Conservation (phyloP, 441 rosid genomes). For the Arabidopsis lyrata region DNA sequence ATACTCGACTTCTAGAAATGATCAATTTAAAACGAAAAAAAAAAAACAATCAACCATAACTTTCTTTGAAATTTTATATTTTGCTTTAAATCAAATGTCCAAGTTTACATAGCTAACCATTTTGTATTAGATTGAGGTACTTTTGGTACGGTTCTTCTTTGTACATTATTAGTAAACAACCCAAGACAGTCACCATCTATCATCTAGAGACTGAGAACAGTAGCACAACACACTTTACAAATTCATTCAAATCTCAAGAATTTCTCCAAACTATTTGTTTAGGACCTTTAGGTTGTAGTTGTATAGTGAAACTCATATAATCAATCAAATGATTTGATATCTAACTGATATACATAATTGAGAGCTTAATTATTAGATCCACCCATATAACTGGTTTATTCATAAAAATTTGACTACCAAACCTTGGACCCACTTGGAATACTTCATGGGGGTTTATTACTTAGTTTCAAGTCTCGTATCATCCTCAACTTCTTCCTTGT, state of each 20-base stretch:
- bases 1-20: too few relatives aligned
- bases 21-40: too few relatives aligned
- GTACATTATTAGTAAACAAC: background rate
- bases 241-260: background rate
- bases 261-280: conserved; percentile 6
- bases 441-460: conserved; percentile 33
- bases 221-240: conserved; percentile 14
- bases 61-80: background rate
- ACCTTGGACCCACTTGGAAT: conserved; percentile 39
- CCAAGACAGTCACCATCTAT: background rate
- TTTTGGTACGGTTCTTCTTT: background rate
- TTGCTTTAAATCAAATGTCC: background rate
- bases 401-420: conserved; percentile 38
- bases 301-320: conserved; percentile 28
- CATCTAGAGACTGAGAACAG: conserved; percentile 3
- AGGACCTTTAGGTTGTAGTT: background rate
- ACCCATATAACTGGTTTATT: conserved; percentile 21
- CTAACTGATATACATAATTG: conserved; percentile 17
- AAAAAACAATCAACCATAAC: background rate
- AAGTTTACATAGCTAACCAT: background rate
- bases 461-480: conserved; percentile 7
- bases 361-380: conserved; percentile 20
- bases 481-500: conserved; percentile 29
- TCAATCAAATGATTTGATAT: conserved; percentile 29
- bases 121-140: background rate